Conservation (phyloP, 495 filamentous ascomycete genomes). For the Trichoderma virens region DNA sequence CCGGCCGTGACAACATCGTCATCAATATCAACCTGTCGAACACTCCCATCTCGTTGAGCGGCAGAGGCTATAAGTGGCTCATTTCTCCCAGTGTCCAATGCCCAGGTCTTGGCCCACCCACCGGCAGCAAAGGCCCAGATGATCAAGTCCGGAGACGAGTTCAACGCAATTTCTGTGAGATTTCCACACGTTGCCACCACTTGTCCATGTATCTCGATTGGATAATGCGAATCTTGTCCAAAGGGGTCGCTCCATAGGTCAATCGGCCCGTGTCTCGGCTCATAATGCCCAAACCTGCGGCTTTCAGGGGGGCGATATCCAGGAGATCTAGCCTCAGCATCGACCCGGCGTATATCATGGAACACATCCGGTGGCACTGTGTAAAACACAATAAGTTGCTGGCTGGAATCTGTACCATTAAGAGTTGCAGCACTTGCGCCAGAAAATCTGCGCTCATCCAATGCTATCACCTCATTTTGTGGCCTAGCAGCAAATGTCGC, state of each 20-base stretch:
- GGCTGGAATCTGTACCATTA: background rate
- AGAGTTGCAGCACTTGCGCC: background rate
- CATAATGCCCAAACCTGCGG: background rate
- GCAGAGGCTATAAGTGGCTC: slow-evolving; percentile 7
- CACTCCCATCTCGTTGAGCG: slow-evolving; percentile 20
- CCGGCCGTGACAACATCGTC: slow-evolving; percentile 17
- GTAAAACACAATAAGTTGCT: slow-evolving; percentile 48
- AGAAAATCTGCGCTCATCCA: background rate
- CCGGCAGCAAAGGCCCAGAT: slow-evolving; percentile 35
- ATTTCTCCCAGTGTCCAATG: slow-evolving; percentile 19
- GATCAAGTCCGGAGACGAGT: slow-evolving; percentile 27
- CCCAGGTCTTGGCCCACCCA: slow-evolving; percentile 26
- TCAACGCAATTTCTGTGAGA: slow-evolving; percentile 31
- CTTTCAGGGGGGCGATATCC: background rate
- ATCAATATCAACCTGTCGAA: slow-evolving; percentile 17
- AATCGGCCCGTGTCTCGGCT: background rate
- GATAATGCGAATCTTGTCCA: background rate
- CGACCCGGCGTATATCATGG: slow-evolving; percentile 17
- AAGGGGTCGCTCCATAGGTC: background rate
- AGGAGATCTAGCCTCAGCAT: background rate
- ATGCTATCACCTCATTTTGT: no score
- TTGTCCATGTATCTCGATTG: slow-evolving; percentile 30
- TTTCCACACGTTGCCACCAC: slow-evolving; percentile 25
- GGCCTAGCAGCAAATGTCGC: slow-evolving; percentile 43
- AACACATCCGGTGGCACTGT: slow-evolving; percentile 57